phyloP scores from a whole-genome alignment of 2,329 filamentous ascomycete species.

The Dothiorella sarmentorum region DNA sequence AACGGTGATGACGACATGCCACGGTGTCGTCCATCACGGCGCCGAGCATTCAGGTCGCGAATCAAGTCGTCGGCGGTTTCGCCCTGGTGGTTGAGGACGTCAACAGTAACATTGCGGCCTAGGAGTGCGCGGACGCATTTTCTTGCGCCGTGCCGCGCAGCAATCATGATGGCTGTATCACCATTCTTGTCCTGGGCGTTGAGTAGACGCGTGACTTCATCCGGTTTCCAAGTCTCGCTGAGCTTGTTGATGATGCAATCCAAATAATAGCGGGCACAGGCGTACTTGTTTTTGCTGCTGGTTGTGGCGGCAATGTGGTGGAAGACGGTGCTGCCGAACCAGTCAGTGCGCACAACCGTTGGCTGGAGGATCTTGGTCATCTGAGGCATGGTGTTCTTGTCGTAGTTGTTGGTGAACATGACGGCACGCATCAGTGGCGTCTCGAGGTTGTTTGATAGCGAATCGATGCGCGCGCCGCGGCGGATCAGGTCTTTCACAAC shows the following conservation, averaged over 20 bases:
- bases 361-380: constrained; percentile 80
- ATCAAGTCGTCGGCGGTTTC: constrained; percentile 84
- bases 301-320: constrained; percentile 92
- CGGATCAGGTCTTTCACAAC: constrained; percentile 84
- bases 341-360: constrained; percentile 76
- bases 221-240: constrained; percentile 70
- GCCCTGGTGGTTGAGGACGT: constrained; percentile 77
- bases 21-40: constrained; percentile 57
- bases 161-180: constrained; percentile 85
- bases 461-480: constrained; percentile 71
- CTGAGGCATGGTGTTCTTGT: constrained; percentile 83
- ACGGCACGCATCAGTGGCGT: constrained; percentile 94
- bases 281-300: constrained; percentile 78
- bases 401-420: constrained; percentile 94
- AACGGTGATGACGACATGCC: constrained; percentile 71
- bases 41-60: constrained; percentile 64
- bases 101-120: constrained; percentile 75
- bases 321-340: constrained; percentile 80
- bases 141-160: constrained; percentile 82
- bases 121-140: constrained; percentile 65
- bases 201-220: constrained; percentile 73
- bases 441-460: constrained; percentile 63
- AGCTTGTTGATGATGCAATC: constrained; percentile 88
- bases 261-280: constrained; percentile 88
- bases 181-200: constrained; percentile 81